These are phyloP conservation scores for Toxoplasma gondii DNA, from an alignment of 169 alveolate species.

Conservation along the genomic window DNA sequence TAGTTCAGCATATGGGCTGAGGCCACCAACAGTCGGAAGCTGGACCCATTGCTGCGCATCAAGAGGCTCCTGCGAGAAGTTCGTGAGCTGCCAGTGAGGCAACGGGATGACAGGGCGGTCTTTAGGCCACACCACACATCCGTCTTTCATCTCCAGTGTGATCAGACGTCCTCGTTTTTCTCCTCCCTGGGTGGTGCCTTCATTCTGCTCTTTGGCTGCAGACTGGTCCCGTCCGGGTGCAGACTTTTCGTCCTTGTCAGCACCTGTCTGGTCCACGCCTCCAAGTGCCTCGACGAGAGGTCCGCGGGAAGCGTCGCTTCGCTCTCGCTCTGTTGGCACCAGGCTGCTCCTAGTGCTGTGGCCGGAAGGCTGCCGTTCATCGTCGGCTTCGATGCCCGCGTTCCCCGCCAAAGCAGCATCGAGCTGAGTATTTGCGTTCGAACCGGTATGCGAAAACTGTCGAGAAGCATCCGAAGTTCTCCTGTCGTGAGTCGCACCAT, in stretches of 20 bases:
- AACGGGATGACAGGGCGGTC: slow-evolving; percentile 29
- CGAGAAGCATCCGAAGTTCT: neutral
- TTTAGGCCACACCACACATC: slow-evolving; percentile 2
- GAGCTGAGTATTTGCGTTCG: neutral
- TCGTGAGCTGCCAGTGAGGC: neutral
- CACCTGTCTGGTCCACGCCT: too few species aligned
- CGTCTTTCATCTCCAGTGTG: neutral
- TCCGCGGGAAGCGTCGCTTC: neutral
- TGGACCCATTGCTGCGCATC: neutral
- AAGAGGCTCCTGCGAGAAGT: neutral
- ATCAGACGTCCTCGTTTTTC: neutral
- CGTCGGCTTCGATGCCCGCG: neutral
- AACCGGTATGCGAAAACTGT: neutral
- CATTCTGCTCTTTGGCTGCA: neutral
- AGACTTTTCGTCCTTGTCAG: too few species aligned
- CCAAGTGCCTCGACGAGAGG: neutral
- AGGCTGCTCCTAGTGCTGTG: neutral
- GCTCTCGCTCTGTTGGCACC: neutral
- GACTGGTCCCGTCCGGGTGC: neutral
- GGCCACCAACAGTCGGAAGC: slow-evolving; percentile 2
- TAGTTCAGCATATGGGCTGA: neutral
- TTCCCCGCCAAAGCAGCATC: neutral
- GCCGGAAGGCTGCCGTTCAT: neutral
- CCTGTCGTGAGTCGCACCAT: neutral
- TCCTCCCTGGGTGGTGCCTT: neutral